Evolutionary conservation across 2,329 filamentous ascomycete species (phyloP).

Genomic region (Fusarium heterosporum): DNA sequence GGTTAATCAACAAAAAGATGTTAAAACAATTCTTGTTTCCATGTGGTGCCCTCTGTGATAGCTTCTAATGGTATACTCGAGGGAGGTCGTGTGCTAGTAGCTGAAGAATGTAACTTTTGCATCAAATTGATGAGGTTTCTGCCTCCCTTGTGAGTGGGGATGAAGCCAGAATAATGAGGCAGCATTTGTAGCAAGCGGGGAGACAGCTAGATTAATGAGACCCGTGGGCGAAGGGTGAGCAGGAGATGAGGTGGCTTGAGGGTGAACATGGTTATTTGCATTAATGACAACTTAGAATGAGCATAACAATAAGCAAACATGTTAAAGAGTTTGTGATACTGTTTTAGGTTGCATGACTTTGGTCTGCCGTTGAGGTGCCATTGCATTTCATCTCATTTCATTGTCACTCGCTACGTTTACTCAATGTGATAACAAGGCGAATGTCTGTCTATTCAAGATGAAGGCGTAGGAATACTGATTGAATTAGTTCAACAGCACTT

Average conservation of each 20-base stretch:
- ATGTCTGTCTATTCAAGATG: background rate
- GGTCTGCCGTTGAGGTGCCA: background rate
- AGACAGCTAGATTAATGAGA: slow-evolving; percentile 16
- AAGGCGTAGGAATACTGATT: background rate
- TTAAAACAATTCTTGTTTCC: slow-evolving; percentile 25
- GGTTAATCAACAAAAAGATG: slow-evolving; percentile 37
- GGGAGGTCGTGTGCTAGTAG: background rate
- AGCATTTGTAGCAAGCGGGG: slow-evolving; percentile 26
- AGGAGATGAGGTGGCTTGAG: slow-evolving; percentile 38
- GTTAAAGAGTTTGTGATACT: background rate
- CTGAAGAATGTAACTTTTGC: slow-evolving; percentile 21
- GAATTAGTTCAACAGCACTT: slow-evolving; percentile 1
- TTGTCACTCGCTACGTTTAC: background rate
- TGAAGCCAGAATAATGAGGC: slow-evolving; percentile 20
- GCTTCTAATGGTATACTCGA: background rate
- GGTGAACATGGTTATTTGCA: background rate
- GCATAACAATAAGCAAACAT: slow-evolving; percentile 15
- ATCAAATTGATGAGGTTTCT: slow-evolving; percentile 21
- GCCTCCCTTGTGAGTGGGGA: slow-evolving; percentile 31
- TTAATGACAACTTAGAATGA: background rate
- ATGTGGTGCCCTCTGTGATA: slow-evolving; percentile 2
- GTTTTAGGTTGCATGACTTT: background rate
- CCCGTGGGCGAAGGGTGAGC: background rate
- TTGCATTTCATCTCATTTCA: background rate
- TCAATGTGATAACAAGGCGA: background rate